These are phyloP conservation scores for Macrocybe gigantea DNA, from an alignment of 768 basidiomycete species.

Conservation along the genomic window DNA sequence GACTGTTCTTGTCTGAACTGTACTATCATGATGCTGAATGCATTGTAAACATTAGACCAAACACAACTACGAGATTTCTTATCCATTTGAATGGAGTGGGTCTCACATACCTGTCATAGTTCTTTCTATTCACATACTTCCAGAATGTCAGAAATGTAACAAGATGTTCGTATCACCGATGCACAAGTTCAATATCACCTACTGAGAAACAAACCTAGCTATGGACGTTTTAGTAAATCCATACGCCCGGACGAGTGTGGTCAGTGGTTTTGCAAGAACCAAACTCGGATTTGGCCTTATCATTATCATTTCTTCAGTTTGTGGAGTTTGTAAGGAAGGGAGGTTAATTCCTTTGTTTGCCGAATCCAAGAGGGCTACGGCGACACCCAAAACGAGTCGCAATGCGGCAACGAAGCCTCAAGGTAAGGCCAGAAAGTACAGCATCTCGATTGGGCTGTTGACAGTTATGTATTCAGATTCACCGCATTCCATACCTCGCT, in stretches of 20 bases:
- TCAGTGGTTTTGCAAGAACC: constrained; percentile 22
- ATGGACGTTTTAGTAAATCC: constrained; percentile 71
- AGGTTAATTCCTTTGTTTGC: constrained; percentile 52
- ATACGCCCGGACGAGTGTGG: constrained; percentile 61
- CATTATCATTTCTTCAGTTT: constrained; percentile 34
- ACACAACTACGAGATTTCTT: constrained; percentile 72
- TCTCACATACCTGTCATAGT: constrained; percentile 8
- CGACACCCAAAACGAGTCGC: constrained; percentile 32
- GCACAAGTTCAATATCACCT: not conserved
- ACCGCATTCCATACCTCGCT: constrained; percentile 16
- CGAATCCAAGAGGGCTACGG: constrained; percentile 26
- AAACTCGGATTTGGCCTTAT: not conserved
- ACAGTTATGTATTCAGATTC: constrained; percentile 22
- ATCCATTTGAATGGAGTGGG: constrained; percentile 73
- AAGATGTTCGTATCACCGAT: constrained; percentile 42
- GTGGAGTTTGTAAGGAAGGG: constrained; percentile 60
- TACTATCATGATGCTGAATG: not conserved
- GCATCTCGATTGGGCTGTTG: not conserved
- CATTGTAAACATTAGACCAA: constrained; percentile 41
- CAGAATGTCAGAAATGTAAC: constrained; percentile 60
- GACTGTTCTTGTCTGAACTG: constrained; percentile 1
- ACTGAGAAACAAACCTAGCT: constrained; percentile 31
- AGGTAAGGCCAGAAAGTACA: constrained; percentile 26
- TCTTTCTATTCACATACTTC: constrained; percentile 5
- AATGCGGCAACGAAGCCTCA: constrained; percentile 38